Percentiles rank a stretch among this genome's conserved stretches.
Evolutionary conservation across 306 rosid species (phyloP).

Genomic region (Geum urbanum): DNA sequence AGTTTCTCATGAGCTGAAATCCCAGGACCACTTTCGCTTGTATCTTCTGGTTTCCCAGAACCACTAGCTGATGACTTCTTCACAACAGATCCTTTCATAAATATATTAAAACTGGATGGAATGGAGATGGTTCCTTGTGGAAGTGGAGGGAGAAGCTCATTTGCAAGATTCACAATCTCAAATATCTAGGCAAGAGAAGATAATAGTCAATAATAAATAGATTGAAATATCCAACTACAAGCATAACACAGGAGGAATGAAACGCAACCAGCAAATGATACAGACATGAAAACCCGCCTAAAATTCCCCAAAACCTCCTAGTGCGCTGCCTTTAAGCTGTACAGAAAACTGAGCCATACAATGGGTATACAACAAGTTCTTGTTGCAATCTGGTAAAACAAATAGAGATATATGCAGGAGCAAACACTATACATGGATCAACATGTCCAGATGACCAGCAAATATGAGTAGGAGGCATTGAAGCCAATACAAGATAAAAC

Average conservation of each 20-base stretch:
- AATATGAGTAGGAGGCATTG: not conserved
- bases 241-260: not conserved
- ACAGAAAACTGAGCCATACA: not conserved
- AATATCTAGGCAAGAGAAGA: slow-evolving; percentile 52
- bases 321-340: not conserved
- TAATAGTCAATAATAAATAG: not conserved
- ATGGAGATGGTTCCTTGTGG: slow-evolving; percentile 91
- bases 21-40: slow-evolving; percentile 58
- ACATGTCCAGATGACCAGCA: not conserved
- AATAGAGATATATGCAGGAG: not conserved
- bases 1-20: slow-evolving; percentile 85
- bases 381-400: not conserved
- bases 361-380: not conserved
- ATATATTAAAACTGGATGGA: slow-evolving; percentile 57
- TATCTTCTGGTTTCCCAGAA: slow-evolving; percentile 76
- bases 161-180: slow-evolving; percentile 94
- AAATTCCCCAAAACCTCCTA: not conserved
- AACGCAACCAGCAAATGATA: not conserved
- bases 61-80: slow-evolving; percentile 63
- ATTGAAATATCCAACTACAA: not conserved
- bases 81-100: slow-evolving; percentile 69
- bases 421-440: not conserved
- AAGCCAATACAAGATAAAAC: no score
- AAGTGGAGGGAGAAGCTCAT: slow-evolving; percentile 93
- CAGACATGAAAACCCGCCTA: not conserved